Evolutionary conservation across 2,329 filamentous ascomycete species (phyloP).

Genomic region (Karstenula rhodostoma): DNA sequence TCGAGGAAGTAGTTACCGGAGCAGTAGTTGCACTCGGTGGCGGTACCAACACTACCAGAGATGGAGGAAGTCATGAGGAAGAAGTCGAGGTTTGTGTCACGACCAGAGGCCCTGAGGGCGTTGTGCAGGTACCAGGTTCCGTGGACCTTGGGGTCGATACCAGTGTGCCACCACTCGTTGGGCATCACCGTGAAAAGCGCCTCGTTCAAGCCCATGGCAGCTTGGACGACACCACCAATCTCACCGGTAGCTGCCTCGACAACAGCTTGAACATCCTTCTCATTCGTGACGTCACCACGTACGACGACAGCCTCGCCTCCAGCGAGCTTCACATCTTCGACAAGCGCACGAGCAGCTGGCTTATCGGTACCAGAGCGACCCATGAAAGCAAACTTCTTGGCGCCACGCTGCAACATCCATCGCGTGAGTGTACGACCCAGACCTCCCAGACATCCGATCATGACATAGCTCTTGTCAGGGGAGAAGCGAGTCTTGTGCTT

Average conservation of each 20-base stretch:
- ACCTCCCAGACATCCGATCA: slow-evolving; percentile 6
- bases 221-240: slow-evolving; percentile 17
- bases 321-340: background rate
- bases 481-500: background rate
- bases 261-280: slow-evolving; percentile 7
- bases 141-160: slow-evolving; percentile 13
- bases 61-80: slow-evolving; percentile 31
- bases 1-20: slow-evolving; percentile 33
- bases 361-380: slow-evolving; percentile 12
- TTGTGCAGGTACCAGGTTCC: slow-evolving; percentile 33
- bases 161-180: slow-evolving; percentile 9
- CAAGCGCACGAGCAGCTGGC: slow-evolving; percentile 3
- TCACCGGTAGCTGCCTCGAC: background rate
- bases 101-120: background rate
- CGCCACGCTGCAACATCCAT: slow-evolving; percentile 24
- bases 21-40: slow-evolving; percentile 31
- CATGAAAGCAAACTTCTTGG: slow-evolving; percentile 17
- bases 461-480: slow-evolving; percentile 4
- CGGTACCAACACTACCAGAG: slow-evolving; percentile 20
- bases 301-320: slow-evolving; percentile 9
- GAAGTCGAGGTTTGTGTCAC: slow-evolving; percentile 26
- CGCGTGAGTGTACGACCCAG: slow-evolving; percentile 3
- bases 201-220: slow-evolving; percentile 16
- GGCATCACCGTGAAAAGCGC: slow-evolving; percentile 17
- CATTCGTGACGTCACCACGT: slow-evolving; percentile 7